Conservation (phyloP, 495 filamentous ascomycete species). For the Umbilicaria muhlenbergii region DNA sequence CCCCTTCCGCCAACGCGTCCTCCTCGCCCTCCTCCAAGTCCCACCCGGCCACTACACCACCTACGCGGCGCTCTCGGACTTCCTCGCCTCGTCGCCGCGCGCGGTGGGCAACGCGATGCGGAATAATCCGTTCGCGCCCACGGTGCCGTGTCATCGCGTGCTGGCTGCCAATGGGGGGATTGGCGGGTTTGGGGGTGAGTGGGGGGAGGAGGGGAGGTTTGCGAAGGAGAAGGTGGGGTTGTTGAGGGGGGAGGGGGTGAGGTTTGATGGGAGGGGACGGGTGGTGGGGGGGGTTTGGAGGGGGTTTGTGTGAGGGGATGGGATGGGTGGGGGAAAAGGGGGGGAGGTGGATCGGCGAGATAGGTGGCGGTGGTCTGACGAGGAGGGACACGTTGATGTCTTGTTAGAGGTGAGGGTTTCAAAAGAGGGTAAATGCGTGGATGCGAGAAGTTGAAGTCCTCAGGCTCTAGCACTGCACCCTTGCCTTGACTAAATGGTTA, state of each 20-base stretch:
- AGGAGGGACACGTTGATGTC: too few species aligned
- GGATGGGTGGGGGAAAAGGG: neutral
- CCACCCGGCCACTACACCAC: constrained; percentile 47
- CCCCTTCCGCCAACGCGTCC: constrained; percentile 35
- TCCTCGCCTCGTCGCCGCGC: constrained; percentile 46
- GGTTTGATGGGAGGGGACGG: constrained; percentile 4
- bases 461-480: too few species aligned
- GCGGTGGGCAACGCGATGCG: constrained; percentile 59
- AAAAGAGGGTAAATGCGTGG: too few species aligned
- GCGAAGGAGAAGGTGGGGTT: constrained; percentile 7
- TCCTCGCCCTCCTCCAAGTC: constrained; percentile 45
- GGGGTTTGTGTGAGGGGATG: neutral
- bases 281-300: constrained; percentile 3
- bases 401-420: too few species aligned
- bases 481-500: too few species aligned
- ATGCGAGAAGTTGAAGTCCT: too few species aligned
- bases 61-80: constrained; percentile 45
- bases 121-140: constrained; percentile 44
- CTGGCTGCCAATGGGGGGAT: constrained; percentile 11
- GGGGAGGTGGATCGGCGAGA: neutral
- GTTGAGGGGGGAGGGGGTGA: constrained; percentile 10
- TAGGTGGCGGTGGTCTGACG: too few species aligned
- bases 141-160: constrained; percentile 22
- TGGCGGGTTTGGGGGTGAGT: constrained; percentile 13
- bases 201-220: constrained; percentile 8